Percentiles rank a stretch among this genome's conserved stretches.
phyloP scores from a whole-genome alignment of 805 yeast genomes.

The Nakazawaea ishiwadae region DNA sequence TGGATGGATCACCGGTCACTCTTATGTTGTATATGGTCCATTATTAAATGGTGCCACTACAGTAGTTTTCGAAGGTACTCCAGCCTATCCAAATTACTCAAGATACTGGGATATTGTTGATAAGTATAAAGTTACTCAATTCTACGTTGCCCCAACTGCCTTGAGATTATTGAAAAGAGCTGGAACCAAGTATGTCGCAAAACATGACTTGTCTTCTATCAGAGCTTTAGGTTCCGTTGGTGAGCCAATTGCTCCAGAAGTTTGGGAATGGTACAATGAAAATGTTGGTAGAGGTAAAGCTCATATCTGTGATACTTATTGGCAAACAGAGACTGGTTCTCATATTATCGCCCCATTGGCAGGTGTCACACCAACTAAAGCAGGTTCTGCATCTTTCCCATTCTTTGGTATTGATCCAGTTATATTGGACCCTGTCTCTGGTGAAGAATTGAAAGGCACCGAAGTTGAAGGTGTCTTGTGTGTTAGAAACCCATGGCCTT shows the following conservation, averaged over 20 bases:
- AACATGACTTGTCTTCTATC: constrained; percentile 57
- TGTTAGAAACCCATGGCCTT: constrained; percentile 73
- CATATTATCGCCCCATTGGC: constrained; percentile 77
- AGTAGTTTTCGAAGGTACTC: constrained; percentile 81
- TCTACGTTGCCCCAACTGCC: constrained; percentile 84
- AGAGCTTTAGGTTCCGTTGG: constrained; percentile 80
- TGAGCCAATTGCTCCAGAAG: constrained; percentile 82
- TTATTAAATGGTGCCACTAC: constrained; percentile 72
- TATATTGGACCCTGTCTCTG: constrained; percentile 70
- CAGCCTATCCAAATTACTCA: constrained; percentile 76
- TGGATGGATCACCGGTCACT: constrained; percentile 90
- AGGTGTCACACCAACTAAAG: constrained; percentile 73
- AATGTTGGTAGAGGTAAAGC: constrained; percentile 65
- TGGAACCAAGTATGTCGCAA: constrained; percentile 58
- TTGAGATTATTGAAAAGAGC: constrained; percentile 71
- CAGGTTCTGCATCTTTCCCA: constrained; percentile 83
- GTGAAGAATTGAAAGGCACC: constrained; percentile 61
- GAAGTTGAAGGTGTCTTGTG: constrained; percentile 82
- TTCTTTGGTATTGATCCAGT: constrained; percentile 76
- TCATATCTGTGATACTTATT: constrained; percentile 77
- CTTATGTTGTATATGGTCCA: constrained; percentile 82
- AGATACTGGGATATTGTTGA: constrained; percentile 79
- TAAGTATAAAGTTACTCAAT: constrained; percentile 67
- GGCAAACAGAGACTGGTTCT: constrained; percentile 88
- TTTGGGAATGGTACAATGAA: constrained; percentile 83